Evolutionary conservation across 352 stramenopile genomes (phyloP).

Genomic region (Globisporangium camurandrum): DNA sequence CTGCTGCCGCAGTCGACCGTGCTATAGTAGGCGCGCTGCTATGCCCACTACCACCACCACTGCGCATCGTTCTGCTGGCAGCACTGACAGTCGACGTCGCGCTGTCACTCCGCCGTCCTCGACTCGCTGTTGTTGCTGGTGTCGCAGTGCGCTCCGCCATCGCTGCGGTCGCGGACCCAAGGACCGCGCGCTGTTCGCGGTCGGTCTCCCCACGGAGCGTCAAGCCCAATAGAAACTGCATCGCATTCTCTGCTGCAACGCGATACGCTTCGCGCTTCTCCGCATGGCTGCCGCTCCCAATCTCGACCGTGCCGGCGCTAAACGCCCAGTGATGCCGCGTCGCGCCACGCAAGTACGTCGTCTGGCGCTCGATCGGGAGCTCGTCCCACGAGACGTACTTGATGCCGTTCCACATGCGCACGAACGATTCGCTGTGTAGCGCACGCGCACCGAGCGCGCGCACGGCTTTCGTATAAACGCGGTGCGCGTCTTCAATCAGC

Average conservation of each 20-base stretch:
- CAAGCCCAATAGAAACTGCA: slow-evolving; percentile 30
- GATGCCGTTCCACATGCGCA: slow-evolving; percentile 44
- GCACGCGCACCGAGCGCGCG: slow-evolving; percentile 13
- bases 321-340: slow-evolving; percentile 60
- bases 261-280: slow-evolving; percentile 45
- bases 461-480: slow-evolving; percentile 11
- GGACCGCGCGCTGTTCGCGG: no score
- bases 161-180: no score
- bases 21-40: no score
- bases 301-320: slow-evolving; percentile 49
- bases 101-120: no score
- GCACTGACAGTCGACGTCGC: no score
- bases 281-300: slow-evolving; percentile 56
- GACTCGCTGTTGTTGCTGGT: no score
- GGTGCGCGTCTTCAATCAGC: slow-evolving; percentile 32
- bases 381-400: slow-evolving; percentile 23
- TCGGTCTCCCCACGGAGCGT: slow-evolving; percentile 10
- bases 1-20: neutral
- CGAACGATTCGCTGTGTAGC: slow-evolving; percentile 30
- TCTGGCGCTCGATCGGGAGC: slow-evolving; percentile 31
- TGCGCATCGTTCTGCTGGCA: no score
- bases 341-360: slow-evolving; percentile 38
- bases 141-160: no score
- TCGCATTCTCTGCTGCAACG: slow-evolving; percentile 27
- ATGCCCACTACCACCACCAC: no score